Conservation (phyloP, 2,329 filamentous ascomycete species). For the Coniochaeta pulveracea region DNA sequence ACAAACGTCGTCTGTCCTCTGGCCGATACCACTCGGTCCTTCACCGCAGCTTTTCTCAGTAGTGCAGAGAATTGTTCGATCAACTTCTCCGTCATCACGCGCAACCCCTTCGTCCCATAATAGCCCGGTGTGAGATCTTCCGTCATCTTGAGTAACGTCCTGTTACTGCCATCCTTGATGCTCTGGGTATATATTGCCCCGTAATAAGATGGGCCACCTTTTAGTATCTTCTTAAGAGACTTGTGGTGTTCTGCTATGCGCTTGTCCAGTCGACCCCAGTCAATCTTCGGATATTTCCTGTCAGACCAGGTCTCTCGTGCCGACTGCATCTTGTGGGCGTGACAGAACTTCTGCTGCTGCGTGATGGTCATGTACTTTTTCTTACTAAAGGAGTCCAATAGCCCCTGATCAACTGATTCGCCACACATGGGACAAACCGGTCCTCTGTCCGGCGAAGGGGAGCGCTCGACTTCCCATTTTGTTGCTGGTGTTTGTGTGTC, state of each 20-base stretch:
- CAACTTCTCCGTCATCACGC: conserved; percentile 60
- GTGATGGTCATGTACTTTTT: conserved; percentile 39
- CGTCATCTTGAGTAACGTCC: conserved; percentile 47
- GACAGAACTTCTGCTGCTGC: conserved; percentile 53
- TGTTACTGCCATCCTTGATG: conserved; percentile 44
- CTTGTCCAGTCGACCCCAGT: conserved; percentile 51
- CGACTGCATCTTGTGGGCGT: conserved; percentile 44
- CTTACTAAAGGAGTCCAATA: conserved; percentile 41
- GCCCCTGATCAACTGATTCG: conserved; percentile 38
- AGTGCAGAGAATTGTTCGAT: conserved; percentile 46
- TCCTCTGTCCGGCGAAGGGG: background rate
- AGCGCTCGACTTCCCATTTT: background rate
- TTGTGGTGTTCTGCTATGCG: conserved; percentile 47
- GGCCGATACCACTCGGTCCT: conserved; percentile 54
- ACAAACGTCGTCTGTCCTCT: conserved; percentile 59
- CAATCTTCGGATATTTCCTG: conserved; percentile 56
- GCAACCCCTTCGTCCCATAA: conserved; percentile 67
- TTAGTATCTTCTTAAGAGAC: conserved; percentile 47
- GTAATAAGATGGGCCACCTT: conserved; percentile 49
- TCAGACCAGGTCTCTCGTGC: conserved; percentile 35
- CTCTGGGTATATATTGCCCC: conserved; percentile 41
- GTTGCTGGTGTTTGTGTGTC: background rate
- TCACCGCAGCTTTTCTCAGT: conserved; percentile 49
- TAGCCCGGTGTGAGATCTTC: conserved; percentile 62
- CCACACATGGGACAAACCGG: conserved; percentile 57